Conservation (phyloP, 2,329 filamentous ascomycete species). For the Phaeosphaeria sp. region DNA sequence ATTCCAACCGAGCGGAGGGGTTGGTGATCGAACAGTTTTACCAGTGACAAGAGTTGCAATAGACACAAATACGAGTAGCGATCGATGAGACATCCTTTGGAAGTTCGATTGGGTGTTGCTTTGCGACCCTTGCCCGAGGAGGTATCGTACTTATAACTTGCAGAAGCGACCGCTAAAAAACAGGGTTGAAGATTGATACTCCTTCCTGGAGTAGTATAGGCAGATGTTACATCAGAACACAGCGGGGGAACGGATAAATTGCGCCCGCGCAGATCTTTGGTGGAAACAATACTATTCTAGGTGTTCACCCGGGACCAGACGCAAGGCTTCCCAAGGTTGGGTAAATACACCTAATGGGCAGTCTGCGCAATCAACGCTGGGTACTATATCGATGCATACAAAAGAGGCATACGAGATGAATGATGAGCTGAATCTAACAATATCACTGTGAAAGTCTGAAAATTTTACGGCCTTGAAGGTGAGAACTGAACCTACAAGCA, state of each 20-base stretch:
- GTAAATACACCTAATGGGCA: not conserved
- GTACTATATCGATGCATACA: not conserved
- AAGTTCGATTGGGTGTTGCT: not conserved
- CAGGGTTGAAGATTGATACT: too few species aligned
- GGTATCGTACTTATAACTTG: not conserved
- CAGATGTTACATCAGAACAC: not conserved
- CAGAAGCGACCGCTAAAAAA: not conserved
- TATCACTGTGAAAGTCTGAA: not conserved
- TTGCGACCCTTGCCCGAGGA: not conserved
- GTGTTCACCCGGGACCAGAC: not conserved
- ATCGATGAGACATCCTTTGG: constrained; percentile 2
- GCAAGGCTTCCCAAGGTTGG: not conserved
- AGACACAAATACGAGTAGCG: constrained; percentile 6
- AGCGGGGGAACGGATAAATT: not conserved
- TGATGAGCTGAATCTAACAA: not conserved
- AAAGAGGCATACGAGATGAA: not conserved
- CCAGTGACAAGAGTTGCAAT: constrained; percentile 16
- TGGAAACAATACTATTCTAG: not conserved
- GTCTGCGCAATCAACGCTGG: not conserved
- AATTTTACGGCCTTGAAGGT: too few species aligned
- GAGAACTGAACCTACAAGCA: too few species aligned
- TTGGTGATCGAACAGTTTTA: constrained; percentile 28
- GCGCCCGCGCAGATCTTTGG: not conserved
- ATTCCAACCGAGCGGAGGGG: constrained; percentile 59
- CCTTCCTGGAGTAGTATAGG: too few species aligned